Conservation (phyloP, 1,139 yeast species). For the Suhomyces bokatorum region DNA sequence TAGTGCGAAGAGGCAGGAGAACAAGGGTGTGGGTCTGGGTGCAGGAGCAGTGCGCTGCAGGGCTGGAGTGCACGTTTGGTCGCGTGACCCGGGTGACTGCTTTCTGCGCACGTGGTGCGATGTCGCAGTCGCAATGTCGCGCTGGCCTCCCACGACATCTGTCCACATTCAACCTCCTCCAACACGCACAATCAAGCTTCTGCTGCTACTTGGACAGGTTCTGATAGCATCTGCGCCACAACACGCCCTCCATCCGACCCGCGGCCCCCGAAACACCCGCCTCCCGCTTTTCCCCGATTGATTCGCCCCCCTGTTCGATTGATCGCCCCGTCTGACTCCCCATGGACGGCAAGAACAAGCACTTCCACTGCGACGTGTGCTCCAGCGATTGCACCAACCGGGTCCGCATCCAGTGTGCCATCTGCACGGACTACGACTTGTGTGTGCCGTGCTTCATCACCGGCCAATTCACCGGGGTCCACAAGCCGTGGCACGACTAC, state of each 20-base stretch:
- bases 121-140: background rate
- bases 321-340: constrained; percentile 2
- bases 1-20: background rate
- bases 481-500: constrained; percentile 93
- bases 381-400: constrained; percentile 92
- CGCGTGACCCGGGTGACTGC: background rate
- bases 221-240: background rate
- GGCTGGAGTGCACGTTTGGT: background rate
- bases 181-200: background rate
- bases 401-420: constrained; percentile 88
- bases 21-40: background rate
- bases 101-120: background rate
- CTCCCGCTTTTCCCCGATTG: constrained; percentile 1
- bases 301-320: constrained; percentile 6
- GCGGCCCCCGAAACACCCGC: background rate
- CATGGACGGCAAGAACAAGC: constrained; percentile 32
- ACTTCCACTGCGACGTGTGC: constrained; percentile 93
- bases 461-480: constrained; percentile 79
- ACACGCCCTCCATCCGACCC: background rate
- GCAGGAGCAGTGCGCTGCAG: background rate
- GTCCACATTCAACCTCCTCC: constrained; percentile 6
- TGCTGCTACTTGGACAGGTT: background rate
- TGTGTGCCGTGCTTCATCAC: constrained; percentile 96
- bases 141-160: constrained; percentile 7
- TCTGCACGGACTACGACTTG: constrained; percentile 87